Evolutionary conservation across 768 basidiomycete species (phyloP), one percentile per base, ranked within the genome.

Genomic region (Russula sp.): DNA sequence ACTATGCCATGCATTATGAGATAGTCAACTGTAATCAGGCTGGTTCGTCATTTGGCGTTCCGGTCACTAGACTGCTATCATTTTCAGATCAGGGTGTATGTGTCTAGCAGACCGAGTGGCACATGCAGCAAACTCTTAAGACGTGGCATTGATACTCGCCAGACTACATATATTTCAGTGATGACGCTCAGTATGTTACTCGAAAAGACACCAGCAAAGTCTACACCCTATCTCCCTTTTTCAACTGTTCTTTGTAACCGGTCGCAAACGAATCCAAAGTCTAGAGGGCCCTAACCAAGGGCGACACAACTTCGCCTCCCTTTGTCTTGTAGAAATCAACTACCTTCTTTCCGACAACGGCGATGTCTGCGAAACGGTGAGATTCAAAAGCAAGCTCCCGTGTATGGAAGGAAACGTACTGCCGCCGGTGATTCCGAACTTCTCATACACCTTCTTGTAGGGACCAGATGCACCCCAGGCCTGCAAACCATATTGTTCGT

Each of bases 391-490:
- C 37, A 47, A 52, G 22, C 4, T 31, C 37, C 4, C 31, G 44
- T 13, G 55, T 27, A 39, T 65, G 31, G 53, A 62, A 55, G 27
- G 52, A 39, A 34, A 80, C 84, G 55, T 75, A 88, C 85, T 88
- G 51, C 81, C 72, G 16, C 85, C 87, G 42, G 91, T 93, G 72
- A 94, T 82, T 48, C 89, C 91, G 69, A 92, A 90, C 75, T 92
- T 91, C 78, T 89, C 89, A 73, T 97, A 97, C 13, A 95, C 88
- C 78, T 94, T 82, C 75, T 86, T 81, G 73, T 91, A 94, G 11
- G 94, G 94, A 57, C 89, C 94, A 20, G 93, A 95, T 16, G 91
- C 85, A 72, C 94, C 94, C 88, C 90, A 97, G 40, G 79, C 80
- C 40, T 76, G 69, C 62, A 91, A 73, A 70, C 89, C 90, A 64